Evolutionary conservation across 257 asterid species (phyloP).

Genomic region (Capsicum baccatum): DNA sequence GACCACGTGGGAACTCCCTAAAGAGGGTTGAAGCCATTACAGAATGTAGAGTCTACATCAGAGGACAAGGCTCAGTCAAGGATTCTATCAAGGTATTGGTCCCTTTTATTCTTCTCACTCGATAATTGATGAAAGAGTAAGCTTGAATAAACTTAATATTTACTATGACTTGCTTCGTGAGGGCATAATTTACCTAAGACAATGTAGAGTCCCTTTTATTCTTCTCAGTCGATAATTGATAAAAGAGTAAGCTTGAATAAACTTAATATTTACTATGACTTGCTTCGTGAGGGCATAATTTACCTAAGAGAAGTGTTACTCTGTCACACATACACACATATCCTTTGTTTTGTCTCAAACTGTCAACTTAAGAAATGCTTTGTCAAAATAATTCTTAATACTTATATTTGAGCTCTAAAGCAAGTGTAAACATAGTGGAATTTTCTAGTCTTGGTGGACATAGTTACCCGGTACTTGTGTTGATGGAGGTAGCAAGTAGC

Average conservation of each 20-base stretch:
- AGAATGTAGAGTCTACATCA: constrained; percentile 76
- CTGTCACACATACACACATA: constrained; percentile 10
- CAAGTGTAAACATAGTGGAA: not conserved
- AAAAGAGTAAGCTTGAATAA: not conserved
- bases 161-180: constrained; percentile 24
- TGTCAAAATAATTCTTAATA: not conserved
- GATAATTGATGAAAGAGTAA: not conserved
- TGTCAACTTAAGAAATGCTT: not conserved
- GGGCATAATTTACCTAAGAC: not conserved
- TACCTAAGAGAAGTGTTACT: constrained; percentile 14
- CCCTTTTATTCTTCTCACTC: constrained; percentile 22
- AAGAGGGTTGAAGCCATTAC: constrained; percentile 80
- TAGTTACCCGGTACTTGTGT: not conserved
- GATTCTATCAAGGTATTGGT: constrained; percentile 64
- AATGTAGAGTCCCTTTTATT: not conserved
- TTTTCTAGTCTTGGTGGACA: not conserved
- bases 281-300: not conserved
- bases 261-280: constrained; percentile 13
- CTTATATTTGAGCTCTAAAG: not conserved
- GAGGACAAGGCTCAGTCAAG: constrained; percentile 85
- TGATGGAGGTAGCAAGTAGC: not conserved
- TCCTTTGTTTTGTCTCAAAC: constrained; percentile 1
- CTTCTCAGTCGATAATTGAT: not conserved
- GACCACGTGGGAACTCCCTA: constrained; percentile 86
- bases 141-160: not conserved